Base-by-base conservation (phyloP, 2,329 filamentous ascomycete species). In the Furcasterigmium sp. region DNA sequence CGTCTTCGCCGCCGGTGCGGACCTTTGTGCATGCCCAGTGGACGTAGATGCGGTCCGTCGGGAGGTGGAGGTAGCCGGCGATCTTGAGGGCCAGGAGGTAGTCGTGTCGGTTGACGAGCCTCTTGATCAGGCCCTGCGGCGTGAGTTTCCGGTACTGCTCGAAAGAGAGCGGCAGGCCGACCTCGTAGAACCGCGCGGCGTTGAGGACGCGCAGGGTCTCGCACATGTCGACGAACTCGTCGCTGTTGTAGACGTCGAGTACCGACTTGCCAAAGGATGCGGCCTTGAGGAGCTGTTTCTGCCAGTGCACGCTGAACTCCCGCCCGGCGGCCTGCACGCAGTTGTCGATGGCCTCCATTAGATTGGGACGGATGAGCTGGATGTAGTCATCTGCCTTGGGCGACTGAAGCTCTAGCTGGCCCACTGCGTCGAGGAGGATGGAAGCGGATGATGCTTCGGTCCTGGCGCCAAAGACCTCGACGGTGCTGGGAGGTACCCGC, bases 151-250 rank as follows among this genome's bases (percentile, higher is more conserved):
- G 80, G 60, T 93, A 97, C 62, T 98, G 91, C 50, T 96, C 91
- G 58, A 93, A 95, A 4, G 91, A 95, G 5, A 98, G 63, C 0
- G 91, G 90, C 18, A 98, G 70, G 3, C 93, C 93, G 42, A 97
- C 78, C 55, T 94, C 87, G 59, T 93, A 97, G 62, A 87, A 94
- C 41, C 93, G 83, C 11, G 91, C 86, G 7, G 91, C 91, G 55
- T 96, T 97, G 38, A 98, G 73, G 0, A 98, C 91, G 14, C 93
- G 84, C 14, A 98, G 69, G 1, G 85, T 93, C 63, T 98, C 91
- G 53, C 90, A 95, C 84, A 96, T 97, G 50, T 97, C 91, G 42
- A 98, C 93, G 64, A 97, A 98, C 51, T 98, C 91, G 57, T 98
- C 93, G 58, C 91, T 96, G 63, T 93, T 96, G 67, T 97, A 98